These are phyloP conservation scores for Mycocentrospora acerina DNA, from an alignment of 2,329 filamentous ascomycete genomes.

Conservation along the genomic window DNA sequence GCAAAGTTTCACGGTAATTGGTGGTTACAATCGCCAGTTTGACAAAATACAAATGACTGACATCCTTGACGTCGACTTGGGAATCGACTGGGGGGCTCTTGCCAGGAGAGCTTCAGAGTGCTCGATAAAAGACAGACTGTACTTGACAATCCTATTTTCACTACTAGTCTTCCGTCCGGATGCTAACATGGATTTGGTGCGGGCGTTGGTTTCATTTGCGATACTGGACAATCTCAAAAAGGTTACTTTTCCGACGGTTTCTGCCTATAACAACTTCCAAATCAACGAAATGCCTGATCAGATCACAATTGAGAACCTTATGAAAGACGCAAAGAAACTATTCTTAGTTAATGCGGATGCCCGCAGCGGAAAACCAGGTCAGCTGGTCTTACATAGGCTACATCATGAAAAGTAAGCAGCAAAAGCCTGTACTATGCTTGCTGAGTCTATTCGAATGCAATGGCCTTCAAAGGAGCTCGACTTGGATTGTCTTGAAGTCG, in stretches of 20 bases:
- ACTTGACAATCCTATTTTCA: slow-evolving; percentile 51
- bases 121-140: slow-evolving; percentile 27
- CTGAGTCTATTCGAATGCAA: slow-evolving; percentile 40
- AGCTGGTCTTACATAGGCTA: slow-evolving; percentile 29
- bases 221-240: slow-evolving; percentile 44
- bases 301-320: slow-evolving; percentile 33
- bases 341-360: neutral
- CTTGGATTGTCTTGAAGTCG: slow-evolving; percentile 25
- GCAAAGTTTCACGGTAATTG: slow-evolving; percentile 39
- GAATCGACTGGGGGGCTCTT: slow-evolving; percentile 48
- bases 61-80: slow-evolving; percentile 41
- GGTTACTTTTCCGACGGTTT: slow-evolving; percentile 40
- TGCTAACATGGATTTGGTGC: slow-evolving; percentile 46
- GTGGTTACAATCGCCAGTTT: slow-evolving; percentile 42
- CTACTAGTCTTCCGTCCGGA: slow-evolving; percentile 46
- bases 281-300: slow-evolving; percentile 35
- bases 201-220: slow-evolving; percentile 50
- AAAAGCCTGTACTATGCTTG: slow-evolving; percentile 42
- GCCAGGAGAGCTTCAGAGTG: slow-evolving; percentile 40
- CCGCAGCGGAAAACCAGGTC: slow-evolving; percentile 16
- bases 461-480: slow-evolving; percentile 44
- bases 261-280: slow-evolving; percentile 38
- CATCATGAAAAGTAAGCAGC: slow-evolving; percentile 21
- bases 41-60: slow-evolving; percentile 42
- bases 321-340: slow-evolving; percentile 22